Evolutionary conservation across 1,139 yeast genomes (phyloP).

Genomic region (Nakaseomyces bracarensis): DNA sequence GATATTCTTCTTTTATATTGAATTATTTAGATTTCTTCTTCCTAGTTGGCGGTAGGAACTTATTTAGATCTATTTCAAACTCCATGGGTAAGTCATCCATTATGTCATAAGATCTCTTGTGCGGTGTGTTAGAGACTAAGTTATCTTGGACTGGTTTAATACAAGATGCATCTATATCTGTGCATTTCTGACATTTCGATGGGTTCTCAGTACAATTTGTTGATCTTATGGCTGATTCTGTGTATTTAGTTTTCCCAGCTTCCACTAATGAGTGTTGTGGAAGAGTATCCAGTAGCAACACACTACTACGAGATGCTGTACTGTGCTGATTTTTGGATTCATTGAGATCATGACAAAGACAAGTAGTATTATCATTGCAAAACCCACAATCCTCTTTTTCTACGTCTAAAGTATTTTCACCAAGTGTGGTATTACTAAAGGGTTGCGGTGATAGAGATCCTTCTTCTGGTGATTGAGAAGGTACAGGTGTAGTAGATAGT

Average conservation of each 20-base stretch:
- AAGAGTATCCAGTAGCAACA: not conserved
- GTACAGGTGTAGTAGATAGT: not conserved
- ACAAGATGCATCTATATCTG: constrained; percentile 4
- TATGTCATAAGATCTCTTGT: not conserved
- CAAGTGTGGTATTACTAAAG: not conserved
- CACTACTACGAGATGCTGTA: not conserved
- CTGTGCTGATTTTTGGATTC: not conserved
- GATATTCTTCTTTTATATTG: not conserved
- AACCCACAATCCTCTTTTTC: constrained; percentile 6
- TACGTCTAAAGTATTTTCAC: not conserved
- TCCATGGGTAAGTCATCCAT: constrained; percentile 5
- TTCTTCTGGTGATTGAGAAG: not conserved
- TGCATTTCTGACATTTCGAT: not conserved
- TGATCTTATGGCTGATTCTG: constrained; percentile 4
- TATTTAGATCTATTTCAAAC: not conserved
- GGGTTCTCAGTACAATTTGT: constrained; percentile 5
- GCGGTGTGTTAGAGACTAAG: not conserved
- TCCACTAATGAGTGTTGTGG: not conserved
- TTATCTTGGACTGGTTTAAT: not conserved
- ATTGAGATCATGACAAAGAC: constrained; percentile 3
- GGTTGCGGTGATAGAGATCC: not conserved
- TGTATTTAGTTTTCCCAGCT: not conserved
- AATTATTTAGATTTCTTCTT: not conserved
- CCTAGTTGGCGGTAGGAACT: not conserved
- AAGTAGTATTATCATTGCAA: constrained; percentile 7